Evolutionary conservation across 2,329 filamentous ascomycete species (phyloP).

Genomic region (Orbilia blumenaviensis): DNA sequence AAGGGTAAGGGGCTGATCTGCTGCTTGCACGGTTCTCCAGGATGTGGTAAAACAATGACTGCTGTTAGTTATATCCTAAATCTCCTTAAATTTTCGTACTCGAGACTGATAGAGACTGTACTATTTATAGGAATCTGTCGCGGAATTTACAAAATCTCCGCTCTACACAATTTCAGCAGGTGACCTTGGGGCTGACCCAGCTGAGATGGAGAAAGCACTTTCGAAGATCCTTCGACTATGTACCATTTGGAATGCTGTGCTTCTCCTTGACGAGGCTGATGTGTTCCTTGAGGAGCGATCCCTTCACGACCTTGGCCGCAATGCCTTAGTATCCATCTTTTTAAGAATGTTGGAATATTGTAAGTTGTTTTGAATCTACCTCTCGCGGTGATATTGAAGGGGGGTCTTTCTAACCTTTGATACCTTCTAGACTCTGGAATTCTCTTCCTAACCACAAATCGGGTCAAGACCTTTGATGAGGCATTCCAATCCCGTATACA

Average conservation of each 20-base stretch:
- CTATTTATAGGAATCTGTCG: conserved; percentile 64
- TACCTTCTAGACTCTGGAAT: conserved; percentile 60
- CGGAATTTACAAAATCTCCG: conserved; percentile 66
- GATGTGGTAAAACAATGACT: conserved; percentile 69
- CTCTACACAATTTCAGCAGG: conserved; percentile 65
- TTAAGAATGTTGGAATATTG: conserved; percentile 63
- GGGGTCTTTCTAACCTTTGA: neutral
- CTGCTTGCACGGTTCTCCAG: conserved; percentile 66
- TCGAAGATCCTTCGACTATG: conserved; percentile 87
- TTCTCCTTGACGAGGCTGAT: conserved; percentile 86
- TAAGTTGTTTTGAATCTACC: conserved; percentile 13
- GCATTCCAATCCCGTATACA: conserved; percentile 62
- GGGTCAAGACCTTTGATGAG: conserved; percentile 62
- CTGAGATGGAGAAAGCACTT: conserved; percentile 74
- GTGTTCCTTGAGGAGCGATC: conserved; percentile 85
- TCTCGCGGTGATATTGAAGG: neutral
- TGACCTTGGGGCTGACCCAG: conserved; percentile 60
- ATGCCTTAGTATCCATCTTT: conserved; percentile 74
- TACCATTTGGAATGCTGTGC: conserved; percentile 84
- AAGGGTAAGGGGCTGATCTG: conserved; percentile 62
- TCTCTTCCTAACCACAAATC: conserved; percentile 63
- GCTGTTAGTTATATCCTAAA: conserved; percentile 59
- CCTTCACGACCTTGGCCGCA: conserved; percentile 83
- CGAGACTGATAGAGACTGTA: neutral
- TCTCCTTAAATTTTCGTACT: too few species aligned